A percentile compares a stretch with the other conserved stretches of the same genome.
Conservation (phyloP, 352 stramenopile species). For the Phytophthora pseudosyringae region DNA sequence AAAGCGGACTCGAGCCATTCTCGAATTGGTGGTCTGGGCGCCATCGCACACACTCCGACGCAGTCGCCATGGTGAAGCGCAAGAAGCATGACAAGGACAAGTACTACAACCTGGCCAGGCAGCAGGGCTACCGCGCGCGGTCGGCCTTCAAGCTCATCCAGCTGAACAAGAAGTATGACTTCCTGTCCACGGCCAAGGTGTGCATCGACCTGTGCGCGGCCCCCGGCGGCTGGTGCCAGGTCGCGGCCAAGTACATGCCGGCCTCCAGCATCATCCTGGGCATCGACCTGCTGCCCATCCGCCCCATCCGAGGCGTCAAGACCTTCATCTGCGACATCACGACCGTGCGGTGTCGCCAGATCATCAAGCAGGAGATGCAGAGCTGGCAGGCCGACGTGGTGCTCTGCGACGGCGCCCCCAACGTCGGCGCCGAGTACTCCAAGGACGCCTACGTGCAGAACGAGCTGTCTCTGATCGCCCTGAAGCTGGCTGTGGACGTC, state of each 20-base stretch:
- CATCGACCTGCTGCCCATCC: conserved; percentile 99
- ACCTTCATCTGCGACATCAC: conserved; percentile 98
- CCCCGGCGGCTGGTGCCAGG: conserved; percentile 98
- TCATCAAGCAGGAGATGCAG: conserved; percentile 94
- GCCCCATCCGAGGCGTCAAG: conserved; percentile 96
- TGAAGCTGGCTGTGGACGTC: conserved; percentile 98
- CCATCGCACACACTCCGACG: conserved; percentile 8
- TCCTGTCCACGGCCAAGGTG: conserved; percentile 96
- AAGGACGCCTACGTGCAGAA: conserved; percentile 99
- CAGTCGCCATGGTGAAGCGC: conserved; percentile 92
- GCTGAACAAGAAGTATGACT: conserved; percentile 99
- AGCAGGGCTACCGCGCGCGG: conserved; percentile 98
- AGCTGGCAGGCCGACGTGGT: conserved; percentile 97
- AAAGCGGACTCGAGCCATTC: conserved; percentile 23
- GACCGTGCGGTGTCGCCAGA: conserved; percentile 87
- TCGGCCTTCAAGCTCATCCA: conserved; percentile 99
- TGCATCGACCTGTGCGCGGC: conserved; percentile 99
- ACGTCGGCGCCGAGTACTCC: conserved; percentile 97
- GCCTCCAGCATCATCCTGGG: conserved; percentile 97
- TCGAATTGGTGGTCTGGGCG: conserved; percentile 28
- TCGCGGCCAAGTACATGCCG: conserved; percentile 91
- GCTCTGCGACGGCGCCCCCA: conserved; percentile 98
- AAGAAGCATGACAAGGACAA: conserved; percentile 99
- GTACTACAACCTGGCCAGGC: conserved; percentile 99
- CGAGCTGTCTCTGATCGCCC: conserved; percentile 95